Evolutionary conservation across 2,329 filamentous ascomycete species (phyloP), one percentile per base, ranked within the genome.

Genomic region (Neofusicoccum sp.): DNA sequence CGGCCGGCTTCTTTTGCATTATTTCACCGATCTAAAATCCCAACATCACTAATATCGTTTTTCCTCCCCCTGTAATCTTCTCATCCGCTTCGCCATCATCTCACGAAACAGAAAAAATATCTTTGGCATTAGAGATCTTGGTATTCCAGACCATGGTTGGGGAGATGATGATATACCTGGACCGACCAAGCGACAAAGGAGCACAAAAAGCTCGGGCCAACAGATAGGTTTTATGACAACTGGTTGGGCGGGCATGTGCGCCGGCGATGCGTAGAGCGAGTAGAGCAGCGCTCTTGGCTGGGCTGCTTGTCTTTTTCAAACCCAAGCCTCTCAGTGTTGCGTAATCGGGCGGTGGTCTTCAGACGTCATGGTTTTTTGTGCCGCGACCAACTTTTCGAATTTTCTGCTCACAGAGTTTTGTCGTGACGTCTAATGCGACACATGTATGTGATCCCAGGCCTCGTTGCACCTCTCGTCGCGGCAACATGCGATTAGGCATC

Each of bases 221-320:
- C n/a, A 7, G 54, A 58, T 45, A 39, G n/a, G 54, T 45, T 45
- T 58, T 34, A 58, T 58, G 45, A 45, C 6, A 41, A 58, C 39
- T 45, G 54, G 54, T 45, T 22, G 34, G 33, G 54, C 41, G 54
- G 54, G 54, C 31, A 58, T 58, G 54, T 37, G 54, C 41, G 54
- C 28, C 41, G 36, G 37, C 14, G 54, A 58, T 58, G 54, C 54
- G 41, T 41, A 45, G 8, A 58, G 39, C 45, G 54, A 58, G 41
- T 58, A 58, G 41, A 52, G 48, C 34, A 29, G 39, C 41, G 28
- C 12, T 54, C 41, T 14, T 56, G 28, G 41, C 31, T 22, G n/a
- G 9, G 7, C 16, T 9, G 16, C 49, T 11, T 37, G 39, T 39
- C 36, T 54, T 29, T 28, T n/a, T 54, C 8, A 11, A 34, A 31